These are phyloP conservation scores for Tetradesmus obliquus DNA, from an alignment of 139 green algal species.

Conservation along the genomic window DNA sequence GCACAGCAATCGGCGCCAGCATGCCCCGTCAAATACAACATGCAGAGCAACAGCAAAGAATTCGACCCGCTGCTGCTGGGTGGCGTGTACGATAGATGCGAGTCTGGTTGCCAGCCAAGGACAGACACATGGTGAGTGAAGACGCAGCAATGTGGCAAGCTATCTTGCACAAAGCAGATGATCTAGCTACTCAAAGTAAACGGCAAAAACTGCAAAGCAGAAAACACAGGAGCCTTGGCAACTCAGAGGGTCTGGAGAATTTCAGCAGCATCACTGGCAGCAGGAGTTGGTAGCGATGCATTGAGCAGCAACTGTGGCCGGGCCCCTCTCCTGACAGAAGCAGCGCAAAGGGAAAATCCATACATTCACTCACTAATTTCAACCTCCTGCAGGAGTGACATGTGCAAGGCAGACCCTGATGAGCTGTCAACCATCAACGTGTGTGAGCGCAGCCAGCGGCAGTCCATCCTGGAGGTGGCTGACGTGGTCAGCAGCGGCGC, in stretches of 20 bases:
- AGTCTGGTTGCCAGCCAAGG: not conserved
- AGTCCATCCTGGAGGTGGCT: not conserved
- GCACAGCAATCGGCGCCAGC: not conserved
- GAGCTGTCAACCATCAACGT: not conserved
- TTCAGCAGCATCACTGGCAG: too few species aligned
- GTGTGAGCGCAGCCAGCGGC: not conserved
- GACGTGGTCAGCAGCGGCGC: not conserved
- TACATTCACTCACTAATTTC: not conserved
- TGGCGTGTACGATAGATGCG: not conserved
- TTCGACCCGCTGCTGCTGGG: not conserved
- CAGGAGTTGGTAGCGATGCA: too few species aligned
- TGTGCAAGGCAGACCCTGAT: slow-evolving; percentile 24
- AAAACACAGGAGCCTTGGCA: too few species aligned
- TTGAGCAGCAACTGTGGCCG: too few species aligned
- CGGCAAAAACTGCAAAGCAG: too few species aligned
- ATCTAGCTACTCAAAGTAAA: too few species aligned
- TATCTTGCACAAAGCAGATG: too few species aligned
- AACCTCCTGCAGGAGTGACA: not conserved
- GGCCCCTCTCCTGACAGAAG: not conserved
- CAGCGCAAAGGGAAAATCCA: not conserved
- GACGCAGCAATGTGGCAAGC: not conserved
- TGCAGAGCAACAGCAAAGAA: not conserved
- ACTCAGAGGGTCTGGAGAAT: too few species aligned
- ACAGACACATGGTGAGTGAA: not conserved
- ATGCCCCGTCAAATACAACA: not conserved